phyloP scores from a whole-genome alignment of 1,284 basidiomycete species.

The Cystobasidiaceae sp. region DNA sequence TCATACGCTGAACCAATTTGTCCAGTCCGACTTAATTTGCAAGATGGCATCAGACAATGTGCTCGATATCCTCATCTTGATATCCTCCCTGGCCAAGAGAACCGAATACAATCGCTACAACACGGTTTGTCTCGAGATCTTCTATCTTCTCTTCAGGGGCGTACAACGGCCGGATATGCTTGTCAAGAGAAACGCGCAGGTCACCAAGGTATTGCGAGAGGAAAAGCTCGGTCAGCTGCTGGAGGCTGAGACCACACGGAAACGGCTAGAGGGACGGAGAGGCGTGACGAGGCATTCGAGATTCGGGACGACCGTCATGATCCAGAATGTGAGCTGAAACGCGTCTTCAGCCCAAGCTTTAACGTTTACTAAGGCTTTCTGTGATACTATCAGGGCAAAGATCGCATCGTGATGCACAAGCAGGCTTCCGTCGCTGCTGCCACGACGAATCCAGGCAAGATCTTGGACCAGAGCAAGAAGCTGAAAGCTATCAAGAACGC shows the following conservation, averaged over 20 bases:
- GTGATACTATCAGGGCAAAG: conserved; percentile 44
- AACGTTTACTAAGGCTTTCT: background rate
- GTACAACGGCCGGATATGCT: conserved; percentile 54
- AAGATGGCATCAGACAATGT: conserved; percentile 66
- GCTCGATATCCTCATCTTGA: conserved; percentile 71
- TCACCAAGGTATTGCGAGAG: conserved; percentile 27
- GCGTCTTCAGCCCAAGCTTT: too few species aligned
- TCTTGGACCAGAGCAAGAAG: conserved; percentile 65
- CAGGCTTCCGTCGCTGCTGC: conserved; percentile 68
- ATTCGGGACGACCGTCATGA: conserved; percentile 32
- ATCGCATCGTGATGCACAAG: conserved; percentile 64
- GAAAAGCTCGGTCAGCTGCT: conserved; percentile 52
- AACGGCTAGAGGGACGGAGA: conserved; percentile 52
- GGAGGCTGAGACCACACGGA: conserved; percentile 61
- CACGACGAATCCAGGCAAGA: conserved; percentile 57
- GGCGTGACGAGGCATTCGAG: conserved; percentile 75
- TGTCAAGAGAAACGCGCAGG: conserved; percentile 19
- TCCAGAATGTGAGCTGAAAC: conserved; percentile 13
- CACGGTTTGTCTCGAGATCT: conserved; percentile 79
- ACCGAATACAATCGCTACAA: conserved; percentile 75
- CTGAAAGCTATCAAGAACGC: conserved; percentile 56
- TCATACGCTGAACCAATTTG: too few species aligned
- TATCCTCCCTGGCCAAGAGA: conserved; percentile 70
- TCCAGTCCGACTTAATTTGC: conserved; percentile 62
- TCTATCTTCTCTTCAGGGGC: conserved; percentile 78